Conservation (phyloP, 345 rosid species). For the Populus euphratica region DNA sequence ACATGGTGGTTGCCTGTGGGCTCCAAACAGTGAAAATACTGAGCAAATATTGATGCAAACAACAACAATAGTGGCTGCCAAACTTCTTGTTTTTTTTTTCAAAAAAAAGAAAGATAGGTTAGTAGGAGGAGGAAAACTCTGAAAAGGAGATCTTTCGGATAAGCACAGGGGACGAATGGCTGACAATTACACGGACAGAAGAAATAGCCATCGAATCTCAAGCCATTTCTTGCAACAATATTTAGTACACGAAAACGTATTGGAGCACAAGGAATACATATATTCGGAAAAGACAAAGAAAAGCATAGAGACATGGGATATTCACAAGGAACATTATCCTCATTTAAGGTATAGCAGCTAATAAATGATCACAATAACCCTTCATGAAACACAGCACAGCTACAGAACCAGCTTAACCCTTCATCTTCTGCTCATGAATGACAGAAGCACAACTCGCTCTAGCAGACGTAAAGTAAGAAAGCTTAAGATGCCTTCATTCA, state of each 20-base stretch:
- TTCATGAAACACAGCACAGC: neutral
- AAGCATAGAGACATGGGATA: neutral
- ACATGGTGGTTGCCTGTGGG: neutral
- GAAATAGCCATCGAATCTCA: neutral
- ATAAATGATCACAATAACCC: neutral
- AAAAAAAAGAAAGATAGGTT: neutral
- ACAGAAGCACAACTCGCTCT: neutral
- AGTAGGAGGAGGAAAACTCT: neutral
- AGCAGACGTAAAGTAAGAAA: neutral
- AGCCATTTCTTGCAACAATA: neutral
- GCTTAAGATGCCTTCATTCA: constrained; percentile 1
- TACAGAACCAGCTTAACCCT: neutral
- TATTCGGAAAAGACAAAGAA: neutral
- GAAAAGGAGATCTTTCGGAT: neutral
- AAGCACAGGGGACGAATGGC: neutral
- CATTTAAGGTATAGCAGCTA: neutral
- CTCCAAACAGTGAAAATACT: neutral
- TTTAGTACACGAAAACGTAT: too few relatives aligned
- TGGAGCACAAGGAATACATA: neutral
- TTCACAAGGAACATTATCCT: neutral
- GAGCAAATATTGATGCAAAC: neutral
- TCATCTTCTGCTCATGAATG: neutral
- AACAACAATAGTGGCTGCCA: neutral
- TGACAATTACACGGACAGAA: neutral
- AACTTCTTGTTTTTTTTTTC: too few relatives aligned